A percentile compares a stretch with the other conserved stretches of the same genome.
These are phyloP conservation scores for Syncephalastrum sp. DNA, from an alignment of 371 early-diverging fungal species.

Conservation along the genomic window DNA sequence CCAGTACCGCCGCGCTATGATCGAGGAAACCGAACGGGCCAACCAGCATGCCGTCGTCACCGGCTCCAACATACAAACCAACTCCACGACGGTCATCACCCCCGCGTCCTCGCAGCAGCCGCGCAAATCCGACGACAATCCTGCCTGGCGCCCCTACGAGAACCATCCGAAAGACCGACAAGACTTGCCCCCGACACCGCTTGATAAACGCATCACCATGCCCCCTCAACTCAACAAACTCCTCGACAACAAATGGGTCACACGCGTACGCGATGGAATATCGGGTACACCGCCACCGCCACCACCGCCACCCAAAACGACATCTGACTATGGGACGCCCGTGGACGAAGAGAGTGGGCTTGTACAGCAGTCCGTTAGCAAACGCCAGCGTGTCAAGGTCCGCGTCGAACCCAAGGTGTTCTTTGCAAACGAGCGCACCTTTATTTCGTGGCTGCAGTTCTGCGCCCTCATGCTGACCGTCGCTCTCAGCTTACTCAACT, in stretches of 20 bases:
- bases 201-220: no score
- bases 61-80: not conserved
- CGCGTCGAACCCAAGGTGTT: conserved; percentile 98
- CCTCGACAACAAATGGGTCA: no score
- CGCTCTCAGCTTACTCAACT: conserved; percentile 76
- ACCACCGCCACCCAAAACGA: no score
- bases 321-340: no score
- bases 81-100: not conserved
- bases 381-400: conserved; percentile 40
- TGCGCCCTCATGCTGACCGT: conserved; percentile 69
- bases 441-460: conserved; percentile 86
- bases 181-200: no score
- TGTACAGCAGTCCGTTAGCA: conserved; percentile 13
- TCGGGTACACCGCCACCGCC: no score
- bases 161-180: no score
- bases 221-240: no score
- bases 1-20: conserved; percentile 31
- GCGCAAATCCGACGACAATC: no score
- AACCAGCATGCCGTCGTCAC: conserved; percentile 21
- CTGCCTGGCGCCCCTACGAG: no score
- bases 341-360: not conserved
- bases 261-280: no score
- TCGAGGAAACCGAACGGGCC: conserved; percentile 27
- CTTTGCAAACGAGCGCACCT: conserved; percentile 99
- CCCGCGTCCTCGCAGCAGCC: not conserved